Percentiles rank a stretch among this genome's conserved stretches.
Evolutionary conservation across 2,329 filamentous ascomycete genomes (phyloP).

Genomic region (Diaporthe ampelina): DNA sequence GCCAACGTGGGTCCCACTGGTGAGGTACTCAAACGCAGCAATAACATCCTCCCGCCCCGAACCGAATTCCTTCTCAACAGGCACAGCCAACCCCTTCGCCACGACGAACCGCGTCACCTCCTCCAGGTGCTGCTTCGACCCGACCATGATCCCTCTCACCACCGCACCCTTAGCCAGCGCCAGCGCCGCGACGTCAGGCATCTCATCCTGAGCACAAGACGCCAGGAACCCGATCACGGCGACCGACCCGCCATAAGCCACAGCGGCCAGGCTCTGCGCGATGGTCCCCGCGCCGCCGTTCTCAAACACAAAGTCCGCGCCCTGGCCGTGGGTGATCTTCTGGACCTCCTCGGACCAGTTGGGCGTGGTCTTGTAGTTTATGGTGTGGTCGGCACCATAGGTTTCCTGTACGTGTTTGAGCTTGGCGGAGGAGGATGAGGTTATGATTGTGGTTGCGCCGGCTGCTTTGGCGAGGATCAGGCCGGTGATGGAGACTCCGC

Average conservation of each 20-base stretch:
- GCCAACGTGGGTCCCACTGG: neutral
- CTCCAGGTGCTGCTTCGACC: constrained; percentile 49
- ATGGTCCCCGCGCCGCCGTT: constrained; percentile 53
- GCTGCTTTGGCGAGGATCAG: constrained; percentile 62
- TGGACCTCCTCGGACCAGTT: constrained; percentile 61
- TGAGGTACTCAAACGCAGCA: constrained; percentile 3
- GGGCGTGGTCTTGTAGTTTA: constrained; percentile 63
- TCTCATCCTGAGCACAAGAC: constrained; percentile 44
- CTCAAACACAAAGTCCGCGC: constrained; percentile 58
- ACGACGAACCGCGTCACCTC: neutral
- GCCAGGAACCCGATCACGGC: constrained; percentile 59
- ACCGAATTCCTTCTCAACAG: neutral
- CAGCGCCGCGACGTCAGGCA: constrained; percentile 50
- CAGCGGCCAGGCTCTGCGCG: constrained; percentile 59
- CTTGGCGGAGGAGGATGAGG: constrained; percentile 65
- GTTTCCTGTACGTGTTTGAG: constrained; percentile 52
- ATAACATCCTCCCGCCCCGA: neutral
- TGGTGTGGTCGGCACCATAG: constrained; percentile 58
- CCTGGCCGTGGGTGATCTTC: constrained; percentile 57
- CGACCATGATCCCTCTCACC: constrained; percentile 53
- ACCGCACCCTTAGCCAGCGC: constrained; percentile 49
- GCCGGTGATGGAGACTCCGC: constrained; percentile 60
- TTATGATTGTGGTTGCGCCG: constrained; percentile 61
- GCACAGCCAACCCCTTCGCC: neutral
- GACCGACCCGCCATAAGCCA: constrained; percentile 61